Conservation (phyloP, 148 eudicot genomes). For the Spergularia bocconei region DNA sequence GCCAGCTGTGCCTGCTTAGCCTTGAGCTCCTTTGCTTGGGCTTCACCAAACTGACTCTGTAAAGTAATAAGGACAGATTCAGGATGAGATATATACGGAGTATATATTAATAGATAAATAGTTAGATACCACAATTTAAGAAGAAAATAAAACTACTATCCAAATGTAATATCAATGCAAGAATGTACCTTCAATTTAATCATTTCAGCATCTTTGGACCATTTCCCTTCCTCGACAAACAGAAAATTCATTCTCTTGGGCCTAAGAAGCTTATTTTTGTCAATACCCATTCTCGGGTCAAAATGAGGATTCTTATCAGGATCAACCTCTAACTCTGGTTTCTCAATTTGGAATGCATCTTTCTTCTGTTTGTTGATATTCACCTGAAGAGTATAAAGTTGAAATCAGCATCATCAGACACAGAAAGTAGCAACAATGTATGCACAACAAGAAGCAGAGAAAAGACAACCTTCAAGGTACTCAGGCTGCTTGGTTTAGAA, state of each 20-base stretch:
- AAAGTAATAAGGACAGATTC: slow-evolving; percentile 10
- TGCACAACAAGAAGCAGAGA: slow-evolving; percentile 10
- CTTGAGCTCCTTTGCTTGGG: slow-evolving; percentile 88
- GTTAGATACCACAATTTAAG: not conserved
- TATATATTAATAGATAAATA: too few relatives aligned
- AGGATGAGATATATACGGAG: not conserved
- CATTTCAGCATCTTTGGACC: slow-evolving; percentile 93
- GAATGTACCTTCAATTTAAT: slow-evolving; percentile 70
- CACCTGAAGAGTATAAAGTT: slow-evolving; percentile 47
- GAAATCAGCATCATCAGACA: slow-evolving; percentile 1
- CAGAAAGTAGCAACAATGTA: not conserved
- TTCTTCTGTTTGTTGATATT: slow-evolving; percentile 96
- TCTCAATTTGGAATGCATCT: slow-evolving; percentile 90
- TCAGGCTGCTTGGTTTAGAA: slow-evolving; percentile 67
- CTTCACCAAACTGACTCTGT: slow-evolving; percentile 98
- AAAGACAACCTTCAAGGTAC: slow-evolving; percentile 75
- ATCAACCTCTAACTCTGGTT: slow-evolving; percentile 89
- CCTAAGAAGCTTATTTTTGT: slow-evolving; percentile 78
- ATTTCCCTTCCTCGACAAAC: slow-evolving; percentile 99
- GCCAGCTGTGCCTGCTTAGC: slow-evolving; percentile 92
- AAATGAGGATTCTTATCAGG: slow-evolving; percentile 86
- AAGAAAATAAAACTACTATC: not conserved
- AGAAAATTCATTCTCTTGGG: slow-evolving; percentile 80
- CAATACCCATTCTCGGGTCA: slow-evolving; percentile 88
- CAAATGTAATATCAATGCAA: not conserved